These are phyloP conservation scores for Lophiotrema nucula DNA, from an alignment of 495 filamentous ascomycete species.

Conservation along the genomic window DNA sequence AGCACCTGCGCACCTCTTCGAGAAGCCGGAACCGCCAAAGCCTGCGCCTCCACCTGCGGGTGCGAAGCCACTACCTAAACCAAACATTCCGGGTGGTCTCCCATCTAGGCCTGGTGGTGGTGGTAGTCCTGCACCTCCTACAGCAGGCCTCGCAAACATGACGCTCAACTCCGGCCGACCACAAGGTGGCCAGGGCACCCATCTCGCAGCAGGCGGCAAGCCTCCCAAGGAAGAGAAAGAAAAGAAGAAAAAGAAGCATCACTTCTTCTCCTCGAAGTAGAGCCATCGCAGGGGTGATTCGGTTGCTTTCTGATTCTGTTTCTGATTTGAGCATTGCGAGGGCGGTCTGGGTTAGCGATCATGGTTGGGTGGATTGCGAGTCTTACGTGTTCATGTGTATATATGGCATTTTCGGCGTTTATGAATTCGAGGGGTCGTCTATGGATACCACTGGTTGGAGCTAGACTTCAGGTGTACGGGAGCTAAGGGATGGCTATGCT, in stretches of 20 bases:
- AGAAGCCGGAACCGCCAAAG: constrained; percentile 54
- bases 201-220: constrained; percentile 9
- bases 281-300: too few relatives aligned
- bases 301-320: too few relatives aligned
- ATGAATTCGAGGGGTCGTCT: neutral
- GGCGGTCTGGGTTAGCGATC: neutral
- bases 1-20: constrained; percentile 83
- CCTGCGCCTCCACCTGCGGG: constrained; percentile 47
- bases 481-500: too few relatives aligned
- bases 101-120: constrained; percentile 20
- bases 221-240: constrained; percentile 51
- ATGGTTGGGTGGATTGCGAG: neutral
- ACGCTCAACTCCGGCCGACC: constrained; percentile 45
- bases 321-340: neutral
- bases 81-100: constrained; percentile 29
- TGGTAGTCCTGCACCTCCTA: constrained; percentile 53
- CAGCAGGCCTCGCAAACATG: constrained; percentile 58
- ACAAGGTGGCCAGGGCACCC: constrained; percentile 37
- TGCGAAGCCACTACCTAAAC: constrained; percentile 41
- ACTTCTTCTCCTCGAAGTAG: constrained; percentile 69
- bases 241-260: constrained; percentile 70
- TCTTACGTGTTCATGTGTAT: neutral
- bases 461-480: constrained; percentile 4
- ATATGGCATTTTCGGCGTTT: constrained; percentile 4
- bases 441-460: constrained; percentile 14